phyloP scores from a whole-genome alignment of 129 eudicot species.

The Logfia minima region DNA sequence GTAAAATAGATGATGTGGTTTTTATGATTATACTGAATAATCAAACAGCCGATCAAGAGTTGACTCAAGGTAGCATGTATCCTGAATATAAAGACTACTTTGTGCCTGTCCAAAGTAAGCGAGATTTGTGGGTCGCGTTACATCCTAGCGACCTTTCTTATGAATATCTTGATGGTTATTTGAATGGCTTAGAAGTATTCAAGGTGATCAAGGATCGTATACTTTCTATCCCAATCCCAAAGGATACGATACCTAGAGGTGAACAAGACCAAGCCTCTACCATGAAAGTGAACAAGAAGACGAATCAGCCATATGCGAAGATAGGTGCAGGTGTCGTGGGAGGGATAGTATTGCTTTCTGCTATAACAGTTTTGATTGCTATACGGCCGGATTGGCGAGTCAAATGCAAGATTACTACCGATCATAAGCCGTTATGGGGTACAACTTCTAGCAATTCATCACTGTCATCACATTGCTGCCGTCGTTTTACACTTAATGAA shows the following conservation, averaged over 20 bases:
- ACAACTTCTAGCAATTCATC: conserved; percentile 28
- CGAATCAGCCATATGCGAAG: not conserved
- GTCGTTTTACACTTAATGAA: conserved; percentile 48
- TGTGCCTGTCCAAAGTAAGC: conserved; percentile 30
- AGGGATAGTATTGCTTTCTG: conserved; percentile 14
- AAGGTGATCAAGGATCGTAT: conserved; percentile 41
- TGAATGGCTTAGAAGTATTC: conserved; percentile 61
- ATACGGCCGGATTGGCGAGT: not conserved
- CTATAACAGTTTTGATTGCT: not conserved
- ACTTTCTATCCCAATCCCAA: conserved; percentile 51
- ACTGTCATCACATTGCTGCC: conserved; percentile 34
- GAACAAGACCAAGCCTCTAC: not conserved
- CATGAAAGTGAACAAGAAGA: conserved; percentile 5
- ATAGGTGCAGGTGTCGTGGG: conserved; percentile 33
- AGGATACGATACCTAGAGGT: too few species aligned
- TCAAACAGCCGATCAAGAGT: conserved; percentile 32
- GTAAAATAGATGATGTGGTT: conserved; percentile 22
- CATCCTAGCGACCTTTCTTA: conserved; percentile 26
- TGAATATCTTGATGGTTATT: conserved; percentile 28
- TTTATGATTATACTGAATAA: conserved; percentile 49
- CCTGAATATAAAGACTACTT: conserved; percentile 46
- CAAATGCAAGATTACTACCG: conserved; percentile 29
- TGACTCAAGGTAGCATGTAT: conserved; percentile 39
- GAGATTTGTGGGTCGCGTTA: conserved; percentile 45
- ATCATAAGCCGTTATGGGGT: conserved; percentile 41